These are phyloP conservation scores for Trametes meyenii DNA, from an alignment of 768 basidiomycete genomes.

Conservation along the genomic window DNA sequence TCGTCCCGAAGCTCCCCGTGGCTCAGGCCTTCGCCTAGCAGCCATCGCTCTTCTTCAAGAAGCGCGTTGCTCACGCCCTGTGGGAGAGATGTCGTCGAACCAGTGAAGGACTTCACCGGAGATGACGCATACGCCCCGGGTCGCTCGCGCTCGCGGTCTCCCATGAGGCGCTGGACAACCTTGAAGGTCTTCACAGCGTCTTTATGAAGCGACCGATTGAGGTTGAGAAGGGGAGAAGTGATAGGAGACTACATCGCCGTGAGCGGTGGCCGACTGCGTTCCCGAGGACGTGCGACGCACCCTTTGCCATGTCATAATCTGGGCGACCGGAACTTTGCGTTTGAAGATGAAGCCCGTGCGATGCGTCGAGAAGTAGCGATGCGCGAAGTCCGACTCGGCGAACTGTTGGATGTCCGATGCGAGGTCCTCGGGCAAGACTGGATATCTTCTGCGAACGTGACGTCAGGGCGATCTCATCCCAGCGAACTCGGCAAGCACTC, in stretches of 20 bases:
- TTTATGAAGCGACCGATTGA: conserved; percentile 65
- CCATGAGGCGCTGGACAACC: conserved; percentile 91
- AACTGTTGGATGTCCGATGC: conserved; percentile 87
- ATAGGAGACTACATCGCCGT: conserved; percentile 53
- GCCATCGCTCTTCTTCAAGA: conserved; percentile 86
- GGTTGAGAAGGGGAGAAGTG: conserved; percentile 70
- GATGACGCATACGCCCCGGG: conserved; percentile 38
- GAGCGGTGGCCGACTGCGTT: not conserved
- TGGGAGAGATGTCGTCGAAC: conserved; percentile 51
- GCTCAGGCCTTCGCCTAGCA: conserved; percentile 75
- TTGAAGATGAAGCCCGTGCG: conserved; percentile 87
- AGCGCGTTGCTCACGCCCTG: conserved; percentile 41
- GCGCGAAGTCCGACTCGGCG: conserved; percentile 82
- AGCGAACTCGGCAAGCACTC: conserved; percentile 31
- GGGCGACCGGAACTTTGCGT: conserved; percentile 77
- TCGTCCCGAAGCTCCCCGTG: conserved; percentile 90
- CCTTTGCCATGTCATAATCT: conserved; percentile 94
- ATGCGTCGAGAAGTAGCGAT: conserved; percentile 87
- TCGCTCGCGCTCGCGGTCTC: conserved; percentile 80
- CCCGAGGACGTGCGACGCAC: conserved; percentile 35
- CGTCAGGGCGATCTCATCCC: conserved; percentile 22
- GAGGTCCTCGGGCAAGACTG: conserved; percentile 77
- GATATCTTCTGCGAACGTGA: conserved; percentile 59
- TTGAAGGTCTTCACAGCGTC: conserved; percentile 88
- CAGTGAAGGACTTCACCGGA: conserved; percentile 37